Conservation (phyloP, 2,329 filamentous ascomycete genomes). For the Colletotrichum truncatum region DNA sequence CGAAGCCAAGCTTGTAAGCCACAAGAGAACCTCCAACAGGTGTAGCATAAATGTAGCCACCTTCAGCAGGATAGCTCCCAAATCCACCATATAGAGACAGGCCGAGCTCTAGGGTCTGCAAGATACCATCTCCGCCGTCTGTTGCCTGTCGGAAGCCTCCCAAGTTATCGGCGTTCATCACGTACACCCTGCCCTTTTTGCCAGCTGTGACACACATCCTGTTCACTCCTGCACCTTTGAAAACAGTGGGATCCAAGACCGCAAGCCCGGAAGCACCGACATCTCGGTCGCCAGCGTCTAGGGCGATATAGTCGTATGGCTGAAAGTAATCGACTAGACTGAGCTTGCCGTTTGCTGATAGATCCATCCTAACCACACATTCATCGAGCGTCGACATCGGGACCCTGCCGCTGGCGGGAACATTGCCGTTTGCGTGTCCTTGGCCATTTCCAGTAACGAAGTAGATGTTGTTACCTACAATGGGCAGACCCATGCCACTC, state of each 20-base stretch:
- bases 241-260: slow-evolving; percentile 43
- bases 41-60: slow-evolving; percentile 49
- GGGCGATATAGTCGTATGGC: slow-evolving; percentile 48
- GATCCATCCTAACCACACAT: slow-evolving; percentile 40
- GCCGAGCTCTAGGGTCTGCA: slow-evolving; percentile 45
- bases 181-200: slow-evolving; percentile 49
- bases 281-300: slow-evolving; percentile 49
- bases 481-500: slow-evolving; percentile 44
- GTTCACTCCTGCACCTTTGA: slow-evolving; percentile 43
- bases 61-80: slow-evolving; percentile 51
- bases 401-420: slow-evolving; percentile 43
- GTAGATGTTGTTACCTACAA: slow-evolving; percentile 40
- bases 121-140: slow-evolving; percentile 43
- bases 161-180: slow-evolving; percentile 50
- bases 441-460: slow-evolving; percentile 38
- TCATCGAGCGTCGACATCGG: slow-evolving; percentile 44
- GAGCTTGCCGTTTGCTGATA: slow-evolving; percentile 35
- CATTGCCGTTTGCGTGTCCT: slow-evolving; percentile 43
- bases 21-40: slow-evolving; percentile 37
- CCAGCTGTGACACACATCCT: slow-evolving; percentile 48
- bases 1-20: slow-evolving; percentile 32
- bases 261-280: slow-evolving; percentile 46
- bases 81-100: slow-evolving; percentile 46
- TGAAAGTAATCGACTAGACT: slow-evolving; percentile 48
- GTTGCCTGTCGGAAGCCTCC: slow-evolving; percentile 50